Base-by-base conservation (phyloP, 78 protist species). In the Dictyostelium intermedium region DNA sequence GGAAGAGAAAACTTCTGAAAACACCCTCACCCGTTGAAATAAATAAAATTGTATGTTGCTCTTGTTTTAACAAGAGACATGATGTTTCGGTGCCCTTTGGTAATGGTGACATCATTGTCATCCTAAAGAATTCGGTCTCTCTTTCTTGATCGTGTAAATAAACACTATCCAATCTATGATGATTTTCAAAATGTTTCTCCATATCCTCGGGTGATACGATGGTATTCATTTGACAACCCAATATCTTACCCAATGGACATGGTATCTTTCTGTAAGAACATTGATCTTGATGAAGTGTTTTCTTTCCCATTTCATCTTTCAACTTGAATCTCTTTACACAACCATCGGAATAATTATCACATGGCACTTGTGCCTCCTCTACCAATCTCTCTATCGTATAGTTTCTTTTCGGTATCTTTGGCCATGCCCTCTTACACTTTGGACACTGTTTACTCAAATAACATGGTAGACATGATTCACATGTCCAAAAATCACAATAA, bases 401-500 rank as follows among this genome's bases (percentile, higher is more conserved):
- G 32, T 87, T 87, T 45, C 93, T 87, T 32, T 76, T 77, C 6
- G 93, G 93, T 25, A 78, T 79, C 47, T 87, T 87, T 41, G 93
- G 93, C 93, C 93, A 87, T n/a, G 83, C 47, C 43, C 84, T 77
- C 20, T 87, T 87, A 66, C 93, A 87, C 11, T 87, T 87, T 14
- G 93, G 93, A 87, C 93, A 87, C 7, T 20, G 63, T 60, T 87
- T 87, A 5, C 70, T 16, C 2, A 63, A 41, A 18, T 53, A 61
- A 13, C 76, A 23, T 35, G 56, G 66, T 27, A 87, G 23, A 79
- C 93, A 87, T 7, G 82, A 60, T 66, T 87, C 93, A 32, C 93
- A 87, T 37, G 93, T 87, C 93, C 93, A 87, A 35, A 87, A 87
- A 45, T 87, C 93, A 66, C 93, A 87, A 66, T 27, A 87, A 79